Base-by-base conservation (phyloP, 1,284 basidiomycete genomes). In the Golubevia sp. region DNA sequence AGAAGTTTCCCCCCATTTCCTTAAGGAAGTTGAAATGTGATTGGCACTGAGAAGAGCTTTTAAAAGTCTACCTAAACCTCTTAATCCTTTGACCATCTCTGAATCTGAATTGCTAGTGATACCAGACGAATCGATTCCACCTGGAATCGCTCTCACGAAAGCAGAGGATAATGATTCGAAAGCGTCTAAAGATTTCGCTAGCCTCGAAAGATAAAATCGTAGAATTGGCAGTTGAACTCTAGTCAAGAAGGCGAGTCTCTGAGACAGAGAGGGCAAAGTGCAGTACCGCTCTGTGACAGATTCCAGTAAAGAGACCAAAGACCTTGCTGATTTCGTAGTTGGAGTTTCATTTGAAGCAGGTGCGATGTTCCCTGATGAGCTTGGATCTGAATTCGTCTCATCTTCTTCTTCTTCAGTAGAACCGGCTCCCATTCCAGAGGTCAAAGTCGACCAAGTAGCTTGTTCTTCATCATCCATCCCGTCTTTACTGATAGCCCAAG, bases 121-220 rank as follows among this genome's bases (percentile, higher is more conserved):
- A 34, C 52, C 63, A 1, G 61, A 13, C 21, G 67, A 63, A 2
- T 64, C 60, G 26, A 82, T 80, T 24, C 75, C 92, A 3, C 95
- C 96, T 0, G 96, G 94, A 4, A 98, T 93, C 2, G 91, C 91
- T 3, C 94, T 90, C 27, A 94, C 88, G 71, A 99, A 90, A 0
- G 91, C 89, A 20, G 91, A 92, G 0, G 93, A 92, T 2, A 97
- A 86, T 0, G 90, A 91, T 84, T 98, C 96, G 74, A 97, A 97
- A 0, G 94, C 94, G 73, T 97, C 94, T 8, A 98, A 85, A 2
- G 93, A 93, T 3, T 91, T 89, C 0, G 89, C 87, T 77, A 99
- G 90, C 15, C 94, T 90, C 7, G 87, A 85, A 62, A 90, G 88
- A 79, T 97, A 98, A 0, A 88, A 85, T 59, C 91, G 88, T 5